Conservation (phyloP, 78 protist species). For the Bodo saltans region DNA sequence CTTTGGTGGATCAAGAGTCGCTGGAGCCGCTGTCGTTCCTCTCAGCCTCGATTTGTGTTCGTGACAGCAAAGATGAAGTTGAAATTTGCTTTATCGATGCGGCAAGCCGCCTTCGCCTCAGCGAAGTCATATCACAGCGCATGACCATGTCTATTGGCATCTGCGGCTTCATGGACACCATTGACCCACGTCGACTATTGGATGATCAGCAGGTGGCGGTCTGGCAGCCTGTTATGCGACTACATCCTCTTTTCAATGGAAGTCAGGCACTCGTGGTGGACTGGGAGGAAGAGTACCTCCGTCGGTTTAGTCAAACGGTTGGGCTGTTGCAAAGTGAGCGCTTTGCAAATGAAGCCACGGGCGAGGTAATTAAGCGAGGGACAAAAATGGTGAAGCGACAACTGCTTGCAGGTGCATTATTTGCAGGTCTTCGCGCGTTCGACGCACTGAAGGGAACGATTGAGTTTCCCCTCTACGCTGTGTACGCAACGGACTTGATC, state of each 20-base stretch:
- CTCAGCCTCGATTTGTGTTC: too few relatives aligned
- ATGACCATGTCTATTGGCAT: neutral
- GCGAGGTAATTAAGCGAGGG: neutral
- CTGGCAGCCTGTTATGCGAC: neutral
- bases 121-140: too few relatives aligned
- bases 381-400: neutral
- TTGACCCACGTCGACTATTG: neutral
- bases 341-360: neutral
- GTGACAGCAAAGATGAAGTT: too few relatives aligned
- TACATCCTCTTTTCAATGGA: neutral
- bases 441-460: neutral
- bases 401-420: neutral
- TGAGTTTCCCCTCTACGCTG: neutral
- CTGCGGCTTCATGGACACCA: neutral
- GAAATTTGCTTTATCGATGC: too few relatives aligned
- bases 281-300: neutral
- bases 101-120: too few relatives aligned
- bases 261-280: neutral
- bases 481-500: slow-evolving; percentile 15
- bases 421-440: neutral
- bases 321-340: neutral
- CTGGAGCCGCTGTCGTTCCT: too few relatives aligned
- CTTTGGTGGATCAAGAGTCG: too few relatives aligned
- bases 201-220: neutral
- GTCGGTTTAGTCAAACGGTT: neutral